phyloP scores from a whole-genome alignment of 345 rosid genomes.

The Dimocarpus longan region DNA sequence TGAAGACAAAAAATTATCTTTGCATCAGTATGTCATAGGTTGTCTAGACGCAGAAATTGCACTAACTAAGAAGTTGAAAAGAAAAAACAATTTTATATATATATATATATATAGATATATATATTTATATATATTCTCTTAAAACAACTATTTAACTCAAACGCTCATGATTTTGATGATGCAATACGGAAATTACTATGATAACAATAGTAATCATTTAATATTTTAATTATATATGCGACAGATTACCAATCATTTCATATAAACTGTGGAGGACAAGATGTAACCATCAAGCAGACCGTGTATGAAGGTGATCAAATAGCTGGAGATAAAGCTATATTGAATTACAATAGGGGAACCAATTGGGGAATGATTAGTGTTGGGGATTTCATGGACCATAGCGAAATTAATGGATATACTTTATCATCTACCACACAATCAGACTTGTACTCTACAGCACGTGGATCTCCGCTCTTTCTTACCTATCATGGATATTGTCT shows the following conservation, averaged over 20 bases:
- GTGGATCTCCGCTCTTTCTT: conserved; percentile 47
- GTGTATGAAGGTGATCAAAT: conserved; percentile 43
- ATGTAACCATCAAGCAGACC: conserved; percentile 19
- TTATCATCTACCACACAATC: conserved; percentile 18
- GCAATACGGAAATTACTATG: background rate
- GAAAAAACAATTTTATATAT: too few relatives aligned
- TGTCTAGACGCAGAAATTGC: too few relatives aligned
- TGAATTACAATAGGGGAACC: conserved; percentile 16
- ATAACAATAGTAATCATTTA: background rate
- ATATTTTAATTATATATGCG: background rate
- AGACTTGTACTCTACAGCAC: conserved; percentile 47
- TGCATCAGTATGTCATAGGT: too few relatives aligned
- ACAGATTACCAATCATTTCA: conserved; percentile 39
- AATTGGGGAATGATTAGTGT: conserved; percentile 62
- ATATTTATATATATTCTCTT: too few relatives aligned
- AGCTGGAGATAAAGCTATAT: conserved; percentile 41
- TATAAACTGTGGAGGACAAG: conserved; percentile 57
- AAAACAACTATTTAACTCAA: too few relatives aligned
- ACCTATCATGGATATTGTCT: conserved; percentile 56
- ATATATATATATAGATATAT: too few relatives aligned
- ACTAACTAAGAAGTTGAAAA: too few relatives aligned
- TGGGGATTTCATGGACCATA: conserved; percentile 54
- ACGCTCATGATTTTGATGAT: background rate
- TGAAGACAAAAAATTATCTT: too few relatives aligned
- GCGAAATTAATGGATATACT: background rate